These are phyloP conservation scores for Alnus rubra DNA, from an alignment of 306 rosid genomes.

Conservation along the genomic window DNA sequence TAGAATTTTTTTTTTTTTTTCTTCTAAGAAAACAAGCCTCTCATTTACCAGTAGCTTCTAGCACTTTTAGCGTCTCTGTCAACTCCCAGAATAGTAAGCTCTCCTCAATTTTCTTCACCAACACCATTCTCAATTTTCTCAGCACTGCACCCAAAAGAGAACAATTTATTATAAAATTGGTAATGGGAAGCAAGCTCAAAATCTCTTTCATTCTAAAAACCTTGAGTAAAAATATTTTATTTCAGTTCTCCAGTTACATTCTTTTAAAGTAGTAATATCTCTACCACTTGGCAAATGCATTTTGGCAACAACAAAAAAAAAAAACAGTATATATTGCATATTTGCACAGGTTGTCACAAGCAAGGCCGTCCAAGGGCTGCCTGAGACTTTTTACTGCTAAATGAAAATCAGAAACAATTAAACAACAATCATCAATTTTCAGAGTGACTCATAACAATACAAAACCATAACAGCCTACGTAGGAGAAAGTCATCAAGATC, in stretches of 20 bases:
- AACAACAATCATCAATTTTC: neutral
- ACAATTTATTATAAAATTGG: neutral
- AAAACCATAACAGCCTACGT: neutral
- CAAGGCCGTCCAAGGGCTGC: neutral
- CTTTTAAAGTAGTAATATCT: neutral
- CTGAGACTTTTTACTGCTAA: neutral
- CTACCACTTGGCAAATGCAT: neutral
- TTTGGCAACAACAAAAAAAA: neutral
- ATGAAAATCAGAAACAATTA: neutral
- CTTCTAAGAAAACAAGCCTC: constrained; percentile 17
- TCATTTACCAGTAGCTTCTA: constrained; percentile 22
- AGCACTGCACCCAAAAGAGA: constrained; percentile 59
- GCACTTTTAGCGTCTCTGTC: constrained; percentile 28
- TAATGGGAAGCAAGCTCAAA: too few relatives aligned
- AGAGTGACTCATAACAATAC: neutral
- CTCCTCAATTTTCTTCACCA: constrained; percentile 52
- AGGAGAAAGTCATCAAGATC: neutral
- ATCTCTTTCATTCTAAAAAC: neutral
- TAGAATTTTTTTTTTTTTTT: too few relatives aligned
- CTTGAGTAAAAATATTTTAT: too few relatives aligned
- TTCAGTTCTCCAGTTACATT: neutral
- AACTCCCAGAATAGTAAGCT: constrained; percentile 26
- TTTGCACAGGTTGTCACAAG: neutral
- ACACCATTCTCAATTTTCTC: constrained; percentile 53
- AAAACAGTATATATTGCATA: neutral